phyloP scores from a whole-genome alignment of 345 rosid species.

The Camelina sativa region DNA sequence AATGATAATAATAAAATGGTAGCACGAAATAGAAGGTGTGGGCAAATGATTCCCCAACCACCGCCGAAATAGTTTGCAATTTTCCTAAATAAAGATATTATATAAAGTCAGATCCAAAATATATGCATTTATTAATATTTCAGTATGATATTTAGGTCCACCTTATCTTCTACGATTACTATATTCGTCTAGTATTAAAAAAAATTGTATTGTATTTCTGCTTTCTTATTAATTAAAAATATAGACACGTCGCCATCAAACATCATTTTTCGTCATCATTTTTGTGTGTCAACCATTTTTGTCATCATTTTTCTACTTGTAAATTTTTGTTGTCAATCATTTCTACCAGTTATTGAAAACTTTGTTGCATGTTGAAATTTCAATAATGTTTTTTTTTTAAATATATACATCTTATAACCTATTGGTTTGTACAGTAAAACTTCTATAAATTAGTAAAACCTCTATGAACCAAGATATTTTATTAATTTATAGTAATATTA shows the following conservation, averaged over 20 bases:
- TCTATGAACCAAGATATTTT: too few species aligned
- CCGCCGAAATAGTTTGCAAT: conserved; percentile 35
- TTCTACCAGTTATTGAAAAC: neutral
- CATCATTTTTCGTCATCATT: conserved; percentile 35
- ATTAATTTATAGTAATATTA: too few species aligned
- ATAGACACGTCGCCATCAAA: conserved; percentile 30
- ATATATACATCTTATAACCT: too few species aligned
- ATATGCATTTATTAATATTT: conserved; percentile 19
- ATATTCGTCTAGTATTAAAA: conserved; percentile 10
- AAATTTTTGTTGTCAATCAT: conserved; percentile 12
- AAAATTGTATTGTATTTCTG: neutral
- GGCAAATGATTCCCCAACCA: conserved; percentile 36
- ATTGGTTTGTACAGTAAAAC: neutral
- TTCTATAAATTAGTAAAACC: too few species aligned
- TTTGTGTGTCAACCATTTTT: conserved; percentile 9
- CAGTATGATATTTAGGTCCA: conserved; percentile 29
- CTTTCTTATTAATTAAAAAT: neutral
- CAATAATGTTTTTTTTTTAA: too few species aligned
- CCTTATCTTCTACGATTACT: conserved; percentile 36
- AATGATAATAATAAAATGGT: too few species aligned
- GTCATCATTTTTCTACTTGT: conserved; percentile 11
- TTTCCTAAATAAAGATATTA: conserved; percentile 23
- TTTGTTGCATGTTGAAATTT: too few species aligned
- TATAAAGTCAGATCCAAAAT: conserved; percentile 38
- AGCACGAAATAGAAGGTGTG: conserved; percentile 10